These are phyloP conservation scores for Porphyra umbilicalis DNA, from an alignment of 31 red algal genomes.

Conservation along the genomic window DNA sequence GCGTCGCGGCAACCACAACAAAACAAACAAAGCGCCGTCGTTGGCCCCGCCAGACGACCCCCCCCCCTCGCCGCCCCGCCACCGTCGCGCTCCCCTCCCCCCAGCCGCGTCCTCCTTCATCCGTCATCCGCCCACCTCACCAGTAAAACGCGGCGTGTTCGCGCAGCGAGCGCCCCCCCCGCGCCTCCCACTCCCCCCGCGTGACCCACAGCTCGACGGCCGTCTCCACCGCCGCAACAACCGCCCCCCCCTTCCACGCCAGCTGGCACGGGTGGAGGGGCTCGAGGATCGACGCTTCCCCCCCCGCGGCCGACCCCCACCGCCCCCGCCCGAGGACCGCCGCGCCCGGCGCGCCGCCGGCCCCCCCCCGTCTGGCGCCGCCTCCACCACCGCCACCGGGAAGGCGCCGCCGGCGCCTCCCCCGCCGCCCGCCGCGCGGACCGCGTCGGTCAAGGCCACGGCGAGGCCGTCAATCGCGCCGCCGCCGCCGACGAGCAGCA, in stretches of 20 bases:
- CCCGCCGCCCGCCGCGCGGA: neutral
- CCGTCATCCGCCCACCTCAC: neutral
- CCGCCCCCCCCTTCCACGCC: constrained; percentile 12
- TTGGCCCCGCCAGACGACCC: too few relatives aligned
- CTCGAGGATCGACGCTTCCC: neutral
- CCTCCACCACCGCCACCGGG: neutral
- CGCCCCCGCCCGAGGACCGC: neutral
- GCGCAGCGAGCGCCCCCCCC: neutral
- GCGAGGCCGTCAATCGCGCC: neutral
- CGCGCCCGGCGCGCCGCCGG: neutral
- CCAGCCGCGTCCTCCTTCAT: too few relatives aligned
- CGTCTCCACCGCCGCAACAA: neutral
- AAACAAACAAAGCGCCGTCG: too few relatives aligned
- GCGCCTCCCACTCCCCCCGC: neutral
- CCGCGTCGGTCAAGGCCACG: neutral
- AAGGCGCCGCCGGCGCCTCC: neutral
- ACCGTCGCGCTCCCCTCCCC: too few relatives aligned
- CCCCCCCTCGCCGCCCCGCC: too few relatives aligned
- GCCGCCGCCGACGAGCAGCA: constrained; percentile 6
- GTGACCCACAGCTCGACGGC: neutral
- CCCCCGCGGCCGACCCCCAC: neutral
- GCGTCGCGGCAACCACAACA: too few relatives aligned
- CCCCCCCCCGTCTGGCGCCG: neutral
- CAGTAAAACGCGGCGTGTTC: constrained; percentile 3
- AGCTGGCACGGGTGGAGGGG: neutral